Evolutionary conservation across 2,329 filamentous ascomycete genomes (phyloP), one percentile per base, ranked within the genome.

Genomic region (Albophoma yamanashiensis): DNA sequence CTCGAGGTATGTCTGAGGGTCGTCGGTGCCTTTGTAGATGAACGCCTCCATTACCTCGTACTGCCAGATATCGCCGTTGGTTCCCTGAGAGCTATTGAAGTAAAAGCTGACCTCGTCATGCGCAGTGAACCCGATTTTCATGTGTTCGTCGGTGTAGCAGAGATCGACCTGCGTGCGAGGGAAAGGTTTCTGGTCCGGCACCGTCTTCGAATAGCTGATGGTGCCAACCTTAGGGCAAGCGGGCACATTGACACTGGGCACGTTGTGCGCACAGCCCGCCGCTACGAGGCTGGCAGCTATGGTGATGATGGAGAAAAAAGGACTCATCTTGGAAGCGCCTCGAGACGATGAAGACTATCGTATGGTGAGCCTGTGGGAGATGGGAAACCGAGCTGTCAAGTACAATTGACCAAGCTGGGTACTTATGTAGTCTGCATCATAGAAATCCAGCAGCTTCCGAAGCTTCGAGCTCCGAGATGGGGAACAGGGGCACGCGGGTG

Each of bases 41-140:
- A 81, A 81, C 14, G 74, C 74, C 64, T 81, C 79, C 75, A 81
- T 78, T 42, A 81, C 78, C 63, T 80, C 76, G 65, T 81, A 81
- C 58, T 73, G 64, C 71, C 74, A 81, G 57, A 82, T 76, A 53
- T 75, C 70, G 56, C 75, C 77, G 62, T 81, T 81, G 52, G 73
- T 79, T 58, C 67, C 71, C 55, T 76, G 73, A 34, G 64, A 70
- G 22, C 67, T 65, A 65, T 79, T 74, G 69, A 74, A 81, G 70
- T 73, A 79, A 64, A 77, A 81, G 66, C 74, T 73, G 47, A 70
- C 74, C 69, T 81, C 79, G 50, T 78, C 70, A 58, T 72, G 66
- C 4, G 79, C 79, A 2, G 70, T 78, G 62, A 81, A 80, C 4
- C 68, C 73, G 57, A 80, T 65, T 36, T 71, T 65, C 50, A 81